phyloP scores from a whole-genome alignment of 2,329 filamentous ascomycete genomes.

The Alternaria brassicae region DNA sequence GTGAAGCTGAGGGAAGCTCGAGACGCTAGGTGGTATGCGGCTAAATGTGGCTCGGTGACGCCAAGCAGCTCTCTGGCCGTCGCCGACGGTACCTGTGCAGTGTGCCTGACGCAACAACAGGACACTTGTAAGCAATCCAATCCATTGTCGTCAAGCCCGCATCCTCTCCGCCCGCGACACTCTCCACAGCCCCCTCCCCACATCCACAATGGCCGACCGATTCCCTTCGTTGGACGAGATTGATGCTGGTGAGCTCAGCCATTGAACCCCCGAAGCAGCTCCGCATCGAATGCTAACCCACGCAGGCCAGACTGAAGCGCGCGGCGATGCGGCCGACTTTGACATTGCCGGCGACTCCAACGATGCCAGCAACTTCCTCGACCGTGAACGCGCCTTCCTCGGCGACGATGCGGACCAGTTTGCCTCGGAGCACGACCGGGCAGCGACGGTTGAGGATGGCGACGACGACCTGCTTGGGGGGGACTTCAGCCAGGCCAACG shows the following conservation, averaged over 20 bases:
- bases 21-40: conserved; percentile 31
- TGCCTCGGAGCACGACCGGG: conserved; percentile 74
- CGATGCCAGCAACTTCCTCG: conserved; percentile 82
- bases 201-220: conserved; percentile 57
- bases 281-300: conserved; percentile 32
- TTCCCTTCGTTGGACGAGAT: conserved; percentile 62
- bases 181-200: conserved; percentile 1
- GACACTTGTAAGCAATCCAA: conserved; percentile 29
- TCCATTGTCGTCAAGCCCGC: conserved; percentile 24
- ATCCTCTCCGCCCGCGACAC: not conserved
- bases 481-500: conserved; percentile 54
- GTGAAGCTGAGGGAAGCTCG: conserved; percentile 25
- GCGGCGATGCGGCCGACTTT: conserved; percentile 56
- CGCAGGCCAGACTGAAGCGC: conserved; percentile 71
- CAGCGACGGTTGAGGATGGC: conserved; percentile 66
- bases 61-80: conserved; percentile 26
- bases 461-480: conserved; percentile 77
- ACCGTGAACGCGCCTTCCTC: conserved; percentile 86
- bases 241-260: conserved; percentile 55
- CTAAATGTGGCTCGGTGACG: conserved; percentile 30
- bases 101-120: conserved; percentile 21
- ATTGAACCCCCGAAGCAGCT: conserved; percentile 29
- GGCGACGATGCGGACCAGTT: conserved; percentile 96
- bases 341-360: conserved; percentile 62
- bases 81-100: conserved; percentile 21